Percentiles rank a stretch among this genome's conserved stretches.
phyloP scores from a whole-genome alignment of 192 early-diverging fungal species.

The Backusella westeae region DNA sequence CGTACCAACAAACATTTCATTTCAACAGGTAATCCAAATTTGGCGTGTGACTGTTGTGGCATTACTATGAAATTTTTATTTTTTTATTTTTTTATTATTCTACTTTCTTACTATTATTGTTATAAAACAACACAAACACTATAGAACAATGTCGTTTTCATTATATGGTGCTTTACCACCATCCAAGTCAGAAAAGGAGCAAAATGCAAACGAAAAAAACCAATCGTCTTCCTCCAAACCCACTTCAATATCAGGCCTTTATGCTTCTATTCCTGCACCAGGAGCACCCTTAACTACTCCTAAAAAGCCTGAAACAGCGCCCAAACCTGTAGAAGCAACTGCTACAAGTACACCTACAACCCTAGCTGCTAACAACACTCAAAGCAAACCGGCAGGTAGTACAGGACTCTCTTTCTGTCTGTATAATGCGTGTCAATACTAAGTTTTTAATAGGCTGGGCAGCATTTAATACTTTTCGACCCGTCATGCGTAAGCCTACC shows the following conservation, averaged over 20 bases:
- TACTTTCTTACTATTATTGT: no score
- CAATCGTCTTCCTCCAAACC: not conserved
- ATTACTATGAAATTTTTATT: no score
- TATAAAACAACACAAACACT: no score
- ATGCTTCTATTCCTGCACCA: conserved; percentile 17
- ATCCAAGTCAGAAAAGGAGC: conserved; percentile 17
- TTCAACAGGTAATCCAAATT: no score
- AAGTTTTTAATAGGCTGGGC: conserved; percentile 35
- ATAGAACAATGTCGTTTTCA: conserved; percentile 23
- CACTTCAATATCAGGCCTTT: not conserved
- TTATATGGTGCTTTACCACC: conserved; percentile 21
- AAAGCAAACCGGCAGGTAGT: conserved; percentile 21
- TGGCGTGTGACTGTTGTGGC: no score
- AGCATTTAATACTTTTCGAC: conserved; percentile 31
- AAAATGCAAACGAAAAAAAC: not conserved
- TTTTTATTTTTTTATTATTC: no score
- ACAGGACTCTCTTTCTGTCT: not conserved
- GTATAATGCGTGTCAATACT: not conserved
- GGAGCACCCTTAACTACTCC: not conserved
- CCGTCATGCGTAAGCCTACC: conserved; percentile 42
- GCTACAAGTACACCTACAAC: not conserved
- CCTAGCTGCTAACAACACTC: not conserved
- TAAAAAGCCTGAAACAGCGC: not conserved
- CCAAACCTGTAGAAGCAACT: not conserved
- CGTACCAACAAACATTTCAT: no score